Percentiles rank a stretch among this genome's conserved stretches.
Conservation (phyloP, 2,329 filamentous ascomycete genomes). For the Drechslerella stenobrocha region DNA sequence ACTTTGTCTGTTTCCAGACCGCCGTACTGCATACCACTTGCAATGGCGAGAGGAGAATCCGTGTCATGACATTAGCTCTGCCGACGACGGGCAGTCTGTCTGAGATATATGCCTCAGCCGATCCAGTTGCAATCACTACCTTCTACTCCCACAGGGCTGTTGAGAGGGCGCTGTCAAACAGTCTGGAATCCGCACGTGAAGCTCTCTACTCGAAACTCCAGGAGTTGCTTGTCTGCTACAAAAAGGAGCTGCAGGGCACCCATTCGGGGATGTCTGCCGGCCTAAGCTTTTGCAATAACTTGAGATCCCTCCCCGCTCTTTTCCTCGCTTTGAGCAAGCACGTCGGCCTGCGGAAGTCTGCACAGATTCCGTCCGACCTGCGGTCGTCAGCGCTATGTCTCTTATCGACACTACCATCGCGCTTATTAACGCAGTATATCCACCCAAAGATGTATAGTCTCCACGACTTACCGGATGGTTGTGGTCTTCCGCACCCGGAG, state of each 20-base stretch:
- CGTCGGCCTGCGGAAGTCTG: constrained; percentile 81
- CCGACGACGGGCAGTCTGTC: constrained; percentile 89
- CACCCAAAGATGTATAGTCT: constrained; percentile 82
- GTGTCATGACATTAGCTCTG: constrained; percentile 88
- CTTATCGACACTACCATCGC: constrained; percentile 88
- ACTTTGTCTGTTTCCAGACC: constrained; percentile 87
- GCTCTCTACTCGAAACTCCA: constrained; percentile 87
- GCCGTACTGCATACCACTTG: constrained; percentile 96
- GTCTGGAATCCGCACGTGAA: constrained; percentile 87
- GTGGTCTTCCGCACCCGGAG: constrained; percentile 78
- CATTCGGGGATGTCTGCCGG: constrained; percentile 84
- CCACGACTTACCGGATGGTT: constrained; percentile 94
- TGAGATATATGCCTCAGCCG: constrained; percentile 90
- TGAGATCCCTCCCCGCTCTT: constrained; percentile 82
- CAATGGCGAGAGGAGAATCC: constrained; percentile 92
- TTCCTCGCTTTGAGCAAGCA: constrained; percentile 97
- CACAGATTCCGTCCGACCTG: constrained; percentile 91
- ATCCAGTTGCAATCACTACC: constrained; percentile 87
- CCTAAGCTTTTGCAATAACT: constrained; percentile 89
- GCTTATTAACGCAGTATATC: constrained; percentile 89
- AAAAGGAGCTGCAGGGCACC: constrained; percentile 92
- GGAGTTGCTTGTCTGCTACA: constrained; percentile 91
- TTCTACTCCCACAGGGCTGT: constrained; percentile 99
- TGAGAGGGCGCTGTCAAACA: constrained; percentile 80
- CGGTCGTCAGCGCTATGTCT: constrained; percentile 89